Evolutionary conservation across 2,329 filamentous ascomycete species (phyloP).

Genomic region (Stemphylium vesicarium): DNA sequence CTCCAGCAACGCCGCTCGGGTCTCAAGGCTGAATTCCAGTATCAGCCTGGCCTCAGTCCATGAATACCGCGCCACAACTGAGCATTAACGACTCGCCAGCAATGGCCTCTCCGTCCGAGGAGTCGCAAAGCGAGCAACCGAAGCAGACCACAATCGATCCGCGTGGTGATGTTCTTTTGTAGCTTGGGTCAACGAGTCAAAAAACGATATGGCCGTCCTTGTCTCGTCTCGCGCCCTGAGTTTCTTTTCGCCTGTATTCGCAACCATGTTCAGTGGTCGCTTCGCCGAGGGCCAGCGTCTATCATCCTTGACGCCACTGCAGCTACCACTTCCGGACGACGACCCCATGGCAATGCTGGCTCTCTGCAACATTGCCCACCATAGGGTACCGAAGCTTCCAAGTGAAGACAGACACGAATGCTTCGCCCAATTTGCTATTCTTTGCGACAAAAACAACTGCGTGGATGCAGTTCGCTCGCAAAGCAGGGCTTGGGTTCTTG

Average conservation of each 20-base stretch:
- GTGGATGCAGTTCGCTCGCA: constrained; percentile 17
- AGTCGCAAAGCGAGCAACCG: too few species aligned
- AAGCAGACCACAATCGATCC: too few species aligned
- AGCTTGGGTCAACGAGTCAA: too few species aligned
- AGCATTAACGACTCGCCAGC: too few species aligned
- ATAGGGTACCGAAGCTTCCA: neutral
- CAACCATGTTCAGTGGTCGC: neutral
- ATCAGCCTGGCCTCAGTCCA: too few species aligned
- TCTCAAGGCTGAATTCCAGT: too few species aligned
- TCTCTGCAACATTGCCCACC: constrained; percentile 15
- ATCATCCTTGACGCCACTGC: neutral
- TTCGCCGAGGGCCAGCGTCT: constrained; percentile 1
- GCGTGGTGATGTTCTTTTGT: too few species aligned
- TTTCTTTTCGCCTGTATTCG: constrained; percentile 17
- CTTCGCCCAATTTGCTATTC: constrained; percentile 26
- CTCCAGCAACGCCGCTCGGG: too few species aligned
- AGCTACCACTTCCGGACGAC: constrained; percentile 19
- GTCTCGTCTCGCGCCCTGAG: constrained; percentile 15
- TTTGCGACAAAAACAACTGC: constrained; percentile 38
- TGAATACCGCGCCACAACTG: too few species aligned
- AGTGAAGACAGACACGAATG: neutral
- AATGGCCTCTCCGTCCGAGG: too few species aligned
- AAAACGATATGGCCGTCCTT: neutral
- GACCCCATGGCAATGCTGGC: constrained; percentile 8
- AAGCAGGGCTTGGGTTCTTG: constrained; percentile 12